Percentiles rank a stretch among this genome's conserved stretches.
Evolutionary conservation across 257 asterid genomes (phyloP).

Genomic region (Solanum rostratum): DNA sequence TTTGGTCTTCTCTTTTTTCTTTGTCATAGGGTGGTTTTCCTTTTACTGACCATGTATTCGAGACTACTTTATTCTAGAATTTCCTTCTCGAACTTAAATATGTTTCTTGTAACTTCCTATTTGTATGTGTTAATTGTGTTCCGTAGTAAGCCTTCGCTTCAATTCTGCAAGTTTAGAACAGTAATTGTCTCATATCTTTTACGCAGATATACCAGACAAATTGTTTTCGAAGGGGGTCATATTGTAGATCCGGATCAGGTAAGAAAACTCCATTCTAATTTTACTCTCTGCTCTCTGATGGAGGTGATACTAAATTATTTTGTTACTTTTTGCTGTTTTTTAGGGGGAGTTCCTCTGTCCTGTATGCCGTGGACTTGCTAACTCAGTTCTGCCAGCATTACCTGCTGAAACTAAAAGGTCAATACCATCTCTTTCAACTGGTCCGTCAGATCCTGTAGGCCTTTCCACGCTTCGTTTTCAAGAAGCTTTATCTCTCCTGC

Average conservation of each 20-base stretch:
- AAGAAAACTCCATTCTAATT: not conserved
- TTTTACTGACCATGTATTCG: not conserved
- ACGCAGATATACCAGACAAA: conserved; percentile 60
- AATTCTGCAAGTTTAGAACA: not conserved
- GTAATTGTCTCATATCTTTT: not conserved
- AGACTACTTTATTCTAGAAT: not conserved
- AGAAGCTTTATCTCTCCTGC: conserved; percentile 54
- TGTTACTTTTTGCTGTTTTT: conserved; percentile 13
- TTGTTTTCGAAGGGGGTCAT: conserved; percentile 92
- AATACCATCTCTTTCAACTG: conserved; percentile 18
- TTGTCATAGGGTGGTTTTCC: not conserved
- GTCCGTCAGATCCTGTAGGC: conserved; percentile 14
- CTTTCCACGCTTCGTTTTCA: conserved; percentile 30
- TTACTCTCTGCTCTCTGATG: not conserved
- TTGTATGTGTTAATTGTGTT: not conserved
- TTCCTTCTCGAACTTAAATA: not conserved
- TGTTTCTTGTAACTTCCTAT: not conserved
- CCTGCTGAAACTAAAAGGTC: conserved; percentile 32
- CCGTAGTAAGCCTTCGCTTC: not conserved
- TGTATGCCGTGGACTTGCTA: conserved; percentile 94
- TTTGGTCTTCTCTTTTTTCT: not conserved
- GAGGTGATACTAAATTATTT: not conserved
- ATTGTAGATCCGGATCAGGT: conserved; percentile 97
- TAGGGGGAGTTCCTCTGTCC: conserved; percentile 99
- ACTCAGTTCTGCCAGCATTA: conserved; percentile 63